Base-by-base conservation (phyloP, 257 asterid species). In the Ilex asprella region DNA sequence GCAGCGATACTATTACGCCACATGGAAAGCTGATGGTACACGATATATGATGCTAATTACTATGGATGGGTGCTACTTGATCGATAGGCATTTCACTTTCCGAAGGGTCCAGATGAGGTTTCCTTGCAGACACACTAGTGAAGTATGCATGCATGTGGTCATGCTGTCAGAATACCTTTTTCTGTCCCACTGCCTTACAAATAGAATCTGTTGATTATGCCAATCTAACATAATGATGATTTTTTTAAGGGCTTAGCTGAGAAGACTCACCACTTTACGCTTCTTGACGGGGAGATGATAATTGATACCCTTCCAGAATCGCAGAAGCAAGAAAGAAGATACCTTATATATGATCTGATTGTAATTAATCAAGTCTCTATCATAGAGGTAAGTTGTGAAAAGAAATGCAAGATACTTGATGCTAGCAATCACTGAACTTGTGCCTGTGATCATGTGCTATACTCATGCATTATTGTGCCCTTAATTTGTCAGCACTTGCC, bases 21-120 rank as follows among this genome's bases (percentile, higher is more conserved):
- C 99, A 52, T 93, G 99, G 99, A 93, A 93, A 74, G 99, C 99
- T 77, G 97, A 93, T 78, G 99, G 99, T 61, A 93, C 99, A 30
- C 82, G 99, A 76, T 93, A 89, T 69, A 89, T 93, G 97, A 93
- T 93, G 99, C 82, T 93, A 61, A 89, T 93, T 73, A 89, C 97
- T 62, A 72, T 79, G 84, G 99, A 89, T 71, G 99, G 99, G 35
- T 93, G 99, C 68, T 93, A 89, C 82, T 78, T 93, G 76, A 64
- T 89, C 67, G 97, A 93, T 76, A 80, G 99, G 66, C 87, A 82
- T 81, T 93, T 93, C 65, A 83, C 39, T 70, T 93, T 90, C 61
- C 90, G 97, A 57, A 86, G 99, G 81, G 96, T 89, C 69, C 99
- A 93, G 78, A 89, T 89, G 97, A 81, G 96, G 75, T 93, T 93